Base-by-base conservation (phyloP, 495 filamentous ascomycete genomes). In the Talaromyces stipitatus region DNA sequence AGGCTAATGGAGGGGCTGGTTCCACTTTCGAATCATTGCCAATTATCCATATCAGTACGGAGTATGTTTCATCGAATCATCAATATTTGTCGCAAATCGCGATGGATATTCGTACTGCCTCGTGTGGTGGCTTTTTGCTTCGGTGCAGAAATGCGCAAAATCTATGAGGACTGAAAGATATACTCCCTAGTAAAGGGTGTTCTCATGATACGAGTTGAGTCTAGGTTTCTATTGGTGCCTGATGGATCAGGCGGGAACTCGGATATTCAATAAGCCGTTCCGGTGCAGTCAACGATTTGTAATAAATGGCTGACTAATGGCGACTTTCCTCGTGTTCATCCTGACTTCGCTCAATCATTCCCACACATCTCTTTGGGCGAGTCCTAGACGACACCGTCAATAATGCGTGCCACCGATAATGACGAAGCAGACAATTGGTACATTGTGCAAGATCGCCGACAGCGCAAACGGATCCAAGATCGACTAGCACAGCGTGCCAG, bases 381-480 rank as follows among this genome's bases (percentile, higher is more conserved):
- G 9, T 29, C 28, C 9, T 9, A 29, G 28, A 3, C 3, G 9
- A 29, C 9, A 11, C 4, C 33, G 12, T 14, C 3, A 30, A 54
- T 54, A 20, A 20, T 33, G 11, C 51, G 32, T n/a, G 29, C 28
- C 11, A 33, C 23, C 8, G 1, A 3, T 23, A 24, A 33, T 12
- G 30, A 54, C 32, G 14, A 47, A 11, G 28, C 32, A 8, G 51
- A 54, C 23, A 24, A 54, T 41, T 54, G 51, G 51, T 38, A 41
- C 23, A 24, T 18, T 16, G 28, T 54, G 20, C 16, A 54, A 12
- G 32, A 54, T 20, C 51, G 28, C 10, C 29, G 46, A 22, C 45
- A 58, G 20, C 60, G 60, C 2, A 58, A 56, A 50, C 54, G 46
- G 9, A 46, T 61, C 30, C 60, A 61, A 27, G 58, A 61, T 14